Percentiles rank a stretch among this genome's conserved stretches.
Evolutionary conservation across 768 basidiomycete species (phyloP).

Genomic region (Leccinum broughii): DNA sequence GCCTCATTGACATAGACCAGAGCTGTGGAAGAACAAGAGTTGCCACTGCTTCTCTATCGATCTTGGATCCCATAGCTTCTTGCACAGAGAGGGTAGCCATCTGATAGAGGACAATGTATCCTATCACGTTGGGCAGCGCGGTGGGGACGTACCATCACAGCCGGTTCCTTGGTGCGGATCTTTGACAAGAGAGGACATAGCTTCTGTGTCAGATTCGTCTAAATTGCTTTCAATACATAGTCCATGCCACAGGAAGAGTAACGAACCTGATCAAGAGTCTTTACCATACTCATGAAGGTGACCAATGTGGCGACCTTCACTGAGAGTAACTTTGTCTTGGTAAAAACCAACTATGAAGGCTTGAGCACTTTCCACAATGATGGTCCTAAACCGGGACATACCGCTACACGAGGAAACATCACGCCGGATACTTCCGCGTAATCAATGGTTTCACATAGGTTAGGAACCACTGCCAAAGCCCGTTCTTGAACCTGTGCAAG

Average conservation of each 20-base stretch:
- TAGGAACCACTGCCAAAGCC: conserved; percentile 80
- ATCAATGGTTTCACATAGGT: conserved; percentile 89
- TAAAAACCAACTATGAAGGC: conserved; percentile 75
- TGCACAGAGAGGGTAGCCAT: conserved; percentile 89
- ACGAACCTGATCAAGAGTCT: conserved; percentile 81
- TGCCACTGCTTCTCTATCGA: conserved; percentile 91
- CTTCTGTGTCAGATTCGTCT: conserved; percentile 91
- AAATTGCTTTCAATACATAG: conserved; percentile 5
- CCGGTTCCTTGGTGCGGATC: conserved; percentile 94
- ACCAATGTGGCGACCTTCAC: conserved; percentile 88
- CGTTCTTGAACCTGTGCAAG: conserved; percentile 82
- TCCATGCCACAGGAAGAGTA: not conserved
- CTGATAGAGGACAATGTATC: conserved; percentile 37
- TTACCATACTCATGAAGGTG: conserved; percentile 87
- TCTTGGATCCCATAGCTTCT: conserved; percentile 94
- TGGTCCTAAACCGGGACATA: conserved; percentile 39
- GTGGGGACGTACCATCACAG: conserved; percentile 69
- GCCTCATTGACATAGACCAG: conserved; percentile 98
- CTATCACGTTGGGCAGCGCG: not conserved
- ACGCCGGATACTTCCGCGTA: conserved; percentile 93
- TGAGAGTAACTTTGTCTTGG: conserved; percentile 83
- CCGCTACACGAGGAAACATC: conserved; percentile 90
- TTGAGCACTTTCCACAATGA: conserved; percentile 11
- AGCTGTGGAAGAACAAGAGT: conserved; percentile 87
- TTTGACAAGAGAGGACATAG: conserved; percentile 92